Conservation (phyloP, 2,329 filamentous ascomycete species). For the Cucurbitaria berberidis region DNA sequence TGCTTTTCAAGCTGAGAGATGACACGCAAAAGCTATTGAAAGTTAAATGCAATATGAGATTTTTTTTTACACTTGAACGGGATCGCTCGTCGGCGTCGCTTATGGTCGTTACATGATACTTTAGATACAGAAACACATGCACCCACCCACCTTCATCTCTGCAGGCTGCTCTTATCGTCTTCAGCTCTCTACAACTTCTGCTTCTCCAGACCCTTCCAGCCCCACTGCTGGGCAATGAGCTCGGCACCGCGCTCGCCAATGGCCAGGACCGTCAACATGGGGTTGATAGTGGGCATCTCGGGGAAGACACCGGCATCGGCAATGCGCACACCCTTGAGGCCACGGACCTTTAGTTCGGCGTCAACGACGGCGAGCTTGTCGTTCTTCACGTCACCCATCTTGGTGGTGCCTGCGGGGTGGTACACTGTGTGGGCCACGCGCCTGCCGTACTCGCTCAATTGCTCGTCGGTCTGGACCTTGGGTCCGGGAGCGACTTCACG, state of each 20-base stretch:
- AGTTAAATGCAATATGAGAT: not conserved
- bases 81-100: not conserved
- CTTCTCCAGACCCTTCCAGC: slow-evolving; percentile 65
- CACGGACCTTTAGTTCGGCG: slow-evolving; percentile 71
- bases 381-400: slow-evolving; percentile 77
- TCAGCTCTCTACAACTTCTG: slow-evolving; percentile 59
- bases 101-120: not conserved
- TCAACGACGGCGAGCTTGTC: slow-evolving; percentile 84
- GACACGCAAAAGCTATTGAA: not conserved
- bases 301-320: slow-evolving; percentile 90
- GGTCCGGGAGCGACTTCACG: slow-evolving; percentile 81
- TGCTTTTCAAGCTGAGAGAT: not conserved
- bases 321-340: slow-evolving; percentile 75
- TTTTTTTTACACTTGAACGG: too few relatives aligned
- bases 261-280: slow-evolving; percentile 86
- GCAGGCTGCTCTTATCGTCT: too few relatives aligned
- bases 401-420: slow-evolving; percentile 86
- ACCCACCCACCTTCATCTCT: not conserved
- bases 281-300: slow-evolving; percentile 84
- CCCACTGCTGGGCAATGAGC: slow-evolving; percentile 76
- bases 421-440: slow-evolving; percentile 87
- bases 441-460: slow-evolving; percentile 80
- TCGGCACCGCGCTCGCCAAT: slow-evolving; percentile 86
- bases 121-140: not conserved
- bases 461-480: slow-evolving; percentile 75